phyloP scores from a whole-genome alignment of 2,329 filamentous ascomycete genomes.

The Penicillium sp. region DNA sequence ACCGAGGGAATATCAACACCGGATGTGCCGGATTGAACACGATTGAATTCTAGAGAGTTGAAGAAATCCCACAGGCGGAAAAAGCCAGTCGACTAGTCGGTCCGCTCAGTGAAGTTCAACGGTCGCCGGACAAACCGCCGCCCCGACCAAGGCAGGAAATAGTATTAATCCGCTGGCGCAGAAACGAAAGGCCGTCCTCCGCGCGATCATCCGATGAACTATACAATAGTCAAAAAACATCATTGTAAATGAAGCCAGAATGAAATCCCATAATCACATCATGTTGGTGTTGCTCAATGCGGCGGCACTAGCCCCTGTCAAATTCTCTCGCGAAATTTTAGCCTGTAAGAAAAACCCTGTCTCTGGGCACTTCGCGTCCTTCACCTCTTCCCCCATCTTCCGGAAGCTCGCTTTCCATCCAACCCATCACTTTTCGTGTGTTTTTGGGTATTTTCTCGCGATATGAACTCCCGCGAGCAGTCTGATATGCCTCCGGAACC shows the following conservation, averaged over 20 bases:
- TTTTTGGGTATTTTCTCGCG: slow-evolving; percentile 12
- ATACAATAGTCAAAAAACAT: slow-evolving; percentile 17
- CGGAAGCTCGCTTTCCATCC: slow-evolving; percentile 36
- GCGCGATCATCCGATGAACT: slow-evolving; percentile 33
- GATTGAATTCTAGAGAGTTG: neutral
- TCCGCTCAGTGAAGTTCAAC: neutral
- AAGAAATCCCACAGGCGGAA: neutral
- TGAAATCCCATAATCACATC: slow-evolving; percentile 16
- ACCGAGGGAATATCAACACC: neutral
- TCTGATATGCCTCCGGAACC: slow-evolving; percentile 43
- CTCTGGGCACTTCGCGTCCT: slow-evolving; percentile 30
- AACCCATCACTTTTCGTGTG: slow-evolving; percentile 17
- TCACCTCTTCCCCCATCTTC: slow-evolving; percentile 25
- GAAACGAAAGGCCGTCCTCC: slow-evolving; percentile 44
- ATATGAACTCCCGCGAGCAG: slow-evolving; percentile 44
- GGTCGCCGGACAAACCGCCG: slow-evolving; percentile 7
- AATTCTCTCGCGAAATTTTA: slow-evolving; percentile 35
- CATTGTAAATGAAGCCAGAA: neutral
- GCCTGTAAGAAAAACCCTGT: slow-evolving; percentile 35
- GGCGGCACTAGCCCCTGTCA: slow-evolving; percentile 39
- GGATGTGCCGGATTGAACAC: neutral
- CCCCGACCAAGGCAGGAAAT: slow-evolving; percentile 31
- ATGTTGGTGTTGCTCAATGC: slow-evolving; percentile 35
- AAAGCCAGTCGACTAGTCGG: neutral
- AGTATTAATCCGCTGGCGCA: slow-evolving; percentile 44